Conservation (phyloP, 2,329 filamentous ascomycete species). For the Gaeumannomyces tritici region DNA sequence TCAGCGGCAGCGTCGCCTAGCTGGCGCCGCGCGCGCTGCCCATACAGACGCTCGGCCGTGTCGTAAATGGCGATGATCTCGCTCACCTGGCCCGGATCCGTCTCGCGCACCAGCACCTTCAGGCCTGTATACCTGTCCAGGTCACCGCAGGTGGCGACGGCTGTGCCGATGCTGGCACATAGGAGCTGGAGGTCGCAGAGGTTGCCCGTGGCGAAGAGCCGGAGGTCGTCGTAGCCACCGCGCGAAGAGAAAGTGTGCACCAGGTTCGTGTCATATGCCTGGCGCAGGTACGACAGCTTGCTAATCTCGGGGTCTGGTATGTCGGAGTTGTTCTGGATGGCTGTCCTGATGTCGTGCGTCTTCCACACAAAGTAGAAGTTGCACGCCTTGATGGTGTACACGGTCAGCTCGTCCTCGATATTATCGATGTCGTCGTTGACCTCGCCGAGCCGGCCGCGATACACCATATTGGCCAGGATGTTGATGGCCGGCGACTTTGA, state of each 20-base stretch:
- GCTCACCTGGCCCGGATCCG: slow-evolving; percentile 52
- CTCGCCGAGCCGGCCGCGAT: slow-evolving; percentile 62
- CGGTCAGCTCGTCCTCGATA: slow-evolving; percentile 69
- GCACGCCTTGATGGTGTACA: slow-evolving; percentile 64
- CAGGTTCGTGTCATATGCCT: slow-evolving; percentile 50
- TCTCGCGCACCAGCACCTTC: slow-evolving; percentile 55
- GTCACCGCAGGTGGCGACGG: slow-evolving; percentile 23
- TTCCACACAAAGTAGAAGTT: slow-evolving; percentile 98
- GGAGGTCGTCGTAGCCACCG: slow-evolving; percentile 65
- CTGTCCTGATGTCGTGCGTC: slow-evolving; percentile 47
- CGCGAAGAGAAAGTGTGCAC: slow-evolving; percentile 60
- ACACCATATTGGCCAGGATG: slow-evolving; percentile 61
- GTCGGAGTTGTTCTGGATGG: slow-evolving; percentile 43
- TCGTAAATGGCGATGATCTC: slow-evolving; percentile 71
- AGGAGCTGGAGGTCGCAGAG: slow-evolving; percentile 76
- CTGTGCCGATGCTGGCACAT: slow-evolving; percentile 58
- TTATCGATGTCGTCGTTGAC: slow-evolving; percentile 62
- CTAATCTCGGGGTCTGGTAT: slow-evolving; percentile 51
- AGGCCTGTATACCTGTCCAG: slow-evolving; percentile 40
- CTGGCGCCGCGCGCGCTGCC: slow-evolving; percentile 56
- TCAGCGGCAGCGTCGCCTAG: slow-evolving; percentile 59
- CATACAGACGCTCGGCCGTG: slow-evolving; percentile 65
- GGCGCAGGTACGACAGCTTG: slow-evolving; percentile 43
- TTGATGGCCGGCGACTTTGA: slow-evolving; percentile 48
- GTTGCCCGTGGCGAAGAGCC: slow-evolving; percentile 63